Conservation (phyloP, 345 rosid species). For the Trapa incisa region DNA sequence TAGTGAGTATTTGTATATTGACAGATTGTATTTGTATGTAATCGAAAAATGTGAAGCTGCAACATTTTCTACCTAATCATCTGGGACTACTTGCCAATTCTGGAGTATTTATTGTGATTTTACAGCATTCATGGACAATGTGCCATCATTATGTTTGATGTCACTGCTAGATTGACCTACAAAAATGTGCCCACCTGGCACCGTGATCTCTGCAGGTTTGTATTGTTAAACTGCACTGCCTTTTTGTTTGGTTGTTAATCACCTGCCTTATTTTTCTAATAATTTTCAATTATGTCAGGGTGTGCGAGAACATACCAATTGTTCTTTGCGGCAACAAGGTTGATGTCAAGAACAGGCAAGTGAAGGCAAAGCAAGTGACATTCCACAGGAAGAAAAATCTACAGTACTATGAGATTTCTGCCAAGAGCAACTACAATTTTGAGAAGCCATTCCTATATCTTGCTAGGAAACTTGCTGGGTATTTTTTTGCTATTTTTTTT, state of each 20-base stretch:
- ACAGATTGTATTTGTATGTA: background rate
- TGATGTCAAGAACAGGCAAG: slow-evolving; percentile 93
- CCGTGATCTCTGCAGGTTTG: slow-evolving; percentile 87
- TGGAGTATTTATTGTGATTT: background rate
- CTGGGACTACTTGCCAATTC: background rate
- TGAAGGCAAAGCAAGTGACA: slow-evolving; percentile 82
- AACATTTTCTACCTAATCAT: background rate
- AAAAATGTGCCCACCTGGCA: slow-evolving; percentile 99
- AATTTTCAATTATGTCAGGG: slow-evolving; percentile 25
- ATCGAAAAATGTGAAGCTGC: background rate
- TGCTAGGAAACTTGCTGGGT: slow-evolving; percentile 86
- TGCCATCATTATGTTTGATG: slow-evolving; percentile 95
- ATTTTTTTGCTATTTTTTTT: background rate
- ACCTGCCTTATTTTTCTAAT: background rate
- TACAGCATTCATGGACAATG: slow-evolving; percentile 97
- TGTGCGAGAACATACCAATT: slow-evolving; percentile 83
- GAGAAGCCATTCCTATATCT: slow-evolving; percentile 93
- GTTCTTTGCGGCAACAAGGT: slow-evolving; percentile 92
- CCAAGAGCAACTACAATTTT: slow-evolving; percentile 86
- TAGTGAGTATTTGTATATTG: slow-evolving; percentile 43
- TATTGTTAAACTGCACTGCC: background rate
- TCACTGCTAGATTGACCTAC: slow-evolving; percentile 89
- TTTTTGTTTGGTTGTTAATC: background rate
- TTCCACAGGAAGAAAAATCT: slow-evolving; percentile 94
- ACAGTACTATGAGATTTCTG: slow-evolving; percentile 85